Base-by-base conservation (phyloP, 257 asterid genomes). In the Scutellaria barbata region DNA sequence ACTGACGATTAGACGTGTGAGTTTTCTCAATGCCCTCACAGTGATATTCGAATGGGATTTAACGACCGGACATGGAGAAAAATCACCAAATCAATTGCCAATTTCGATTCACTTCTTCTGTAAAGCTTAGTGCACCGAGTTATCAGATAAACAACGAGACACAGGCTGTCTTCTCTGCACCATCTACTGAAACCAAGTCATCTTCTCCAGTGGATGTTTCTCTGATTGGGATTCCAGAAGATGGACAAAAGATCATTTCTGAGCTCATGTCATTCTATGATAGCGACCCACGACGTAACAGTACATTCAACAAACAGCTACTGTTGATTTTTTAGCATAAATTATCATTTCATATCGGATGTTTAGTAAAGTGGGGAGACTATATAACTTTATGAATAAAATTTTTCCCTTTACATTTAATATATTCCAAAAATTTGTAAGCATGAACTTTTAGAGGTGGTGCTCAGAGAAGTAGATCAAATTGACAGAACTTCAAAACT, bases 1-100 rank as follows among this genome's bases (percentile, higher is more conserved):
- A 54, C 35, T 30, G 35, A 20, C 20, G 84, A 71, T 79, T 76
- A 57, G 39, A 78, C 80, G 1, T 83, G 88, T 56, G 84, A 81
- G 80, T 81, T 80, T 53, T 74, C 74, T 7, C 80, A 76, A 47
- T 83, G 88, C 69, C 88, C 84, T 10, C 80, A 81, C 54, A 80
- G 78, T 68, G 77, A 76, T 71, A 75, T 55, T 52, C 80, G 41
- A 14, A 75, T 69, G 77, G 85, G 88, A 41, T 83, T 83, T 51
- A 77, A 20, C 30, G 84, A 83, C 66, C 75, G 83, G 56, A 73
- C 76, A n/a, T 61, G 82, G 70, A 80, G 88, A 74, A 83, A 83
- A 83, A 83, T 68, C 88, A 83, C 69, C 85, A 81, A 63, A 53
- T 64, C 9, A 78, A 46, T 55, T 81, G 88, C 77, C 80, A 75